Evolutionary conservation across 352 stramenopile genomes (phyloP).

Genomic region (Thalassiosira pacifica): DNA sequence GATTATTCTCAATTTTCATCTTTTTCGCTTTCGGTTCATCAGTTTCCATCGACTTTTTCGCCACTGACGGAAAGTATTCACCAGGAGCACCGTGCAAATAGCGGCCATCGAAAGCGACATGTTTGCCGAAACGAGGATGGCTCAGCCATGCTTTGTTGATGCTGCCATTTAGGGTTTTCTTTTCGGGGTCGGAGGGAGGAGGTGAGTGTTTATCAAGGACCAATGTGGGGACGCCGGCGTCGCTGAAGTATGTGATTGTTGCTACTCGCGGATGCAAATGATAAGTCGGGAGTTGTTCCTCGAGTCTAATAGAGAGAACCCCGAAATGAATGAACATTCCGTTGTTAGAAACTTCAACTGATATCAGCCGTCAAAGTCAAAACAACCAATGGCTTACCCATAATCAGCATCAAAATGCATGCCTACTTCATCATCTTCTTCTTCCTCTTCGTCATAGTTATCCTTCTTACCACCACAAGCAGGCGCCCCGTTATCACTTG

Average conservation of each 20-base stretch:
- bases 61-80: slow-evolving; percentile 71
- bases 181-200: slow-evolving; percentile 67
- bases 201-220: slow-evolving; percentile 75
- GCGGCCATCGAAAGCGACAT: slow-evolving; percentile 85
- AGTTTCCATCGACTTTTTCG: background rate
- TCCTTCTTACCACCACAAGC: slow-evolving; percentile 60
- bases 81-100: slow-evolving; percentile 82
- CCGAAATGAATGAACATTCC: too few species aligned
- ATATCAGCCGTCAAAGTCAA: background rate
- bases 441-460: slow-evolving; percentile 57
- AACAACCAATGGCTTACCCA: slow-evolving; percentile 18
- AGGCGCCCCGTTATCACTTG: slow-evolving; percentile 58
- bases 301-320: slow-evolving; percentile 42
- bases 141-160: slow-evolving; percentile 81
- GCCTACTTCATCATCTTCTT: slow-evolving; percentile 83
- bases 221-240: slow-evolving; percentile 81
- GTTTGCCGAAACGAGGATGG: slow-evolving; percentile 81
- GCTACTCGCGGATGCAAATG: slow-evolving; percentile 82
- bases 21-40: slow-evolving; percentile 49
- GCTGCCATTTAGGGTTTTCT: slow-evolving; percentile 69
- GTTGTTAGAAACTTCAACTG: background rate
- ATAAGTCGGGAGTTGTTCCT: slow-evolving; percentile 74
- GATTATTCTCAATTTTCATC: slow-evolving; percentile 44
- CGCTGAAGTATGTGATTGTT: slow-evolving; percentile 84
- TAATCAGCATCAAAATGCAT: slow-evolving; percentile 88